Evolutionary conservation across 2,329 filamentous ascomycete genomes (phyloP), one percentile per base, ranked within the genome.

Genomic region (Calonectria hongkongensis): DNA sequence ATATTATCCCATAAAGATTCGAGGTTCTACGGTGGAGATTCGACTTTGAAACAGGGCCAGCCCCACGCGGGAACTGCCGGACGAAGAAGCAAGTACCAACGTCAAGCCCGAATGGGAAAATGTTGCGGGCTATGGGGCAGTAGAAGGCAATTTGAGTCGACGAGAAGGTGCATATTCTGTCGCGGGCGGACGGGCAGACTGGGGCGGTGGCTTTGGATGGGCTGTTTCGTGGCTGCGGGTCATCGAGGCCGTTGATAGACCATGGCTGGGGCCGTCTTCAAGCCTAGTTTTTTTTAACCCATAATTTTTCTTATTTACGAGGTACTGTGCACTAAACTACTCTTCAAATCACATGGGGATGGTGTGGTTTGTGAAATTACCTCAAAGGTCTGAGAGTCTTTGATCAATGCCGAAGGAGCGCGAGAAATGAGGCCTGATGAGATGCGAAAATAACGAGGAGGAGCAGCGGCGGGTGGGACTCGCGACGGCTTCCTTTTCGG

Each of bases 61-160:
- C 66, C 43, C 45, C 43, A 50, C 66, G 56, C 45, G 66, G 66
- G 66, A 62, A 47, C 56, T 33, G 25, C 66, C 33, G 66, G 54
- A 39, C 66, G 47, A 68, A 54, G 66, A 62, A 51, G 54, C 58
- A 63, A 63, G 39, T 27, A n/a, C 54, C 54, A 60, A 45, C 21
- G 41, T 47, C 39, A 63, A 13, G 25, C 43, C 56, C 25, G 56
- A 66, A 50, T 66, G 30, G 50, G 60, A 65, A 58, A 62, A 62
- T 50, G 54, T 51, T 68, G 66, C 54, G 66, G 56, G 58, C 33
- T 63, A 47, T 63, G 58, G 58, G 58, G 41, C 39, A 16, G 25
- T 18, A 47, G 41, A 47, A 43, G 58, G 27, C 45, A 63, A 63
- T 63, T 63, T 63, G 41, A 63, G 41, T 63, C 58, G 58, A 28